Percentiles rank a stretch among this genome's conserved stretches.
phyloP scores from a whole-genome alignment of 192 early-diverging fungal genomes.

The Backusella circina region DNA sequence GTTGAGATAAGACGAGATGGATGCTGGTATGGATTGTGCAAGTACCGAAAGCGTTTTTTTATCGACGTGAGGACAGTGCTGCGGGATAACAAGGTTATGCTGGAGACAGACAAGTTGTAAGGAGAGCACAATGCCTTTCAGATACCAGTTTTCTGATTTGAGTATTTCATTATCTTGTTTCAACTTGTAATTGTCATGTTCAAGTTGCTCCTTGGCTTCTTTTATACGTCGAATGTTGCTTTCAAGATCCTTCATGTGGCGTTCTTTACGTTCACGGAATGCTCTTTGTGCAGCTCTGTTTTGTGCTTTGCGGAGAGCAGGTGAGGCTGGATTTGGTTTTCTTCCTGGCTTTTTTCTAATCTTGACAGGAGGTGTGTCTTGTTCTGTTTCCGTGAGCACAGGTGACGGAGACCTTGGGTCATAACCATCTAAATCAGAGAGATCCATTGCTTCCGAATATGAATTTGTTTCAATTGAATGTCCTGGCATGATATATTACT shows the following conservation, averaged over 20 bases:
- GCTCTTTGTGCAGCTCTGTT: conserved; percentile 88
- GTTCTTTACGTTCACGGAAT: conserved; percentile 83
- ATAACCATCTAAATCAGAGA: conserved; percentile 5
- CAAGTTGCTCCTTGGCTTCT: conserved; percentile 47
- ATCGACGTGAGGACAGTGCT: conserved; percentile 26
- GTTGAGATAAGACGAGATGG: conserved; percentile 21
- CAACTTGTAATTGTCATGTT: conserved; percentile 36
- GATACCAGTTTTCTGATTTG: conserved; percentile 44
- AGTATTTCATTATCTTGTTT: conserved; percentile 39
- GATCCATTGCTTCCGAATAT: conserved; percentile 8
- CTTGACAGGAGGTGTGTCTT: conserved; percentile 27
- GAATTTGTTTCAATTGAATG: background rate
- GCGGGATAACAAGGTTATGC: conserved; percentile 25
- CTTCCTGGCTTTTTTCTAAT: conserved; percentile 56
- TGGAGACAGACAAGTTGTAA: conserved; percentile 33
- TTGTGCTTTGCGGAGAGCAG: conserved; percentile 64
- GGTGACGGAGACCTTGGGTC: background rate
- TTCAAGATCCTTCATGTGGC: conserved; percentile 75
- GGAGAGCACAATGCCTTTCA: conserved; percentile 43
- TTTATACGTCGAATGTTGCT: conserved; percentile 62
- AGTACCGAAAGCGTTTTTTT: conserved; percentile 13
- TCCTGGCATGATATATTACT: background rate
- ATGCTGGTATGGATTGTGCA: conserved; percentile 12
- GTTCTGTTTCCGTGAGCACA: background rate
- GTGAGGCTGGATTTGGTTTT: conserved; percentile 60